Evolutionary conservation across 2,329 filamentous ascomycete genomes (phyloP).

Genomic region (Chaetomiaceae sp.): DNA sequence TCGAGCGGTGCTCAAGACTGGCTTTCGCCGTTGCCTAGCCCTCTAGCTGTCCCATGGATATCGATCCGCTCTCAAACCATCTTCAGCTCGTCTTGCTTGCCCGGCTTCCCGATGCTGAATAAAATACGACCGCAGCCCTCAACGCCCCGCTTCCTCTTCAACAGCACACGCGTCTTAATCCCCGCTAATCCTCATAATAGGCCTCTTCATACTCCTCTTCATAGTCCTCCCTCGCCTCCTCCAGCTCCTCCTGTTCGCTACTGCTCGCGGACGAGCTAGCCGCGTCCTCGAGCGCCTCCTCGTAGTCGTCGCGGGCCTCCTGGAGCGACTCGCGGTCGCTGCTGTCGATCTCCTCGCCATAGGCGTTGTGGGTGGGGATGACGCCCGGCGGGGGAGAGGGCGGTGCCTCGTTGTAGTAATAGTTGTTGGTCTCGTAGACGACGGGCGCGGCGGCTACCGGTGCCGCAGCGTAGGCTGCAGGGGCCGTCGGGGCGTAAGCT

Average conservation of each 20-base stretch:
- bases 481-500: slow-evolving; percentile 8
- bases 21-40: too few species aligned
- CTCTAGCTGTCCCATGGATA: too few species aligned
- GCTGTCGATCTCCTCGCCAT: slow-evolving; percentile 36
- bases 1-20: too few species aligned
- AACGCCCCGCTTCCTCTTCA: too few species aligned
- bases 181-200: slow-evolving; percentile 9
- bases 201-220: slow-evolving; percentile 23
- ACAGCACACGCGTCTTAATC: too few species aligned
- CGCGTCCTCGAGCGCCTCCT: slow-evolving; percentile 22
- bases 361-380: slow-evolving; percentile 32
- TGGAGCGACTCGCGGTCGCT: slow-evolving; percentile 42
- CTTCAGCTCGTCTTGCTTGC: too few species aligned
- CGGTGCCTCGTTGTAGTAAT: slow-evolving; percentile 14
- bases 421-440: slow-evolving; percentile 21
- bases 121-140: too few species aligned
- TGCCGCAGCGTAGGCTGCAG: not conserved
- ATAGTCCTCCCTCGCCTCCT: slow-evolving; percentile 22
- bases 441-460: slow-evolving; percentile 6
- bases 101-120: too few species aligned
- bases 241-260: slow-evolving; percentile 24
- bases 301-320: slow-evolving; percentile 47
- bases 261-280: slow-evolving; percentile 24
- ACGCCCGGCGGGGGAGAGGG: slow-evolving; percentile 9
- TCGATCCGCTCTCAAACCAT: too few species aligned